These are phyloP conservation scores for Yamadazyma membranifaciens DNA, from an alignment of 1,139 yeast genomes.

Conservation along the genomic window DNA sequence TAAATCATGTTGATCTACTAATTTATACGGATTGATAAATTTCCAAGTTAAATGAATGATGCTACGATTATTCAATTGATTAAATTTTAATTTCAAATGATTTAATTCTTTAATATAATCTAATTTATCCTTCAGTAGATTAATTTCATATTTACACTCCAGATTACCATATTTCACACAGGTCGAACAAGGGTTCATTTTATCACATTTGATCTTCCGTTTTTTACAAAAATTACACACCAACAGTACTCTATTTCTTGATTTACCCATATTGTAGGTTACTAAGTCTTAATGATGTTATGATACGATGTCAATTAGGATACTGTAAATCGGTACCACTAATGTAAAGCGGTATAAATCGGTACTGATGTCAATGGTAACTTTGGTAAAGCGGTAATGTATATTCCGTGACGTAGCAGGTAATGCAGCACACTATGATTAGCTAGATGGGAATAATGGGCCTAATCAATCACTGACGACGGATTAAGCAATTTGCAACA, in stretches of 20 bases:
- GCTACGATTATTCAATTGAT: background rate
- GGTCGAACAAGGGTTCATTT: slow-evolving; percentile 13
- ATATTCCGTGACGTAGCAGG: too few relatives aligned
- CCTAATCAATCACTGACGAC: too few relatives aligned
- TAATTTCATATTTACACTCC: slow-evolving; percentile 9
- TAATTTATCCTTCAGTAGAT: slow-evolving; percentile 6
- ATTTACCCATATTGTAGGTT: background rate
- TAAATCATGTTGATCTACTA: background rate
- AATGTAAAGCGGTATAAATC: too few relatives aligned
- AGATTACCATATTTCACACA: slow-evolving; percentile 14
- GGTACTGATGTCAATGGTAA: too few relatives aligned
- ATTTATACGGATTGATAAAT: slow-evolving; percentile 2
- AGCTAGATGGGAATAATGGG: too few relatives aligned
- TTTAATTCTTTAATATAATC: slow-evolving; percentile 8
- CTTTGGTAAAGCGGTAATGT: too few relatives aligned
- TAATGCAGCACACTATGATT: too few relatives aligned
- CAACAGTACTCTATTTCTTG: slow-evolving; percentile 11
- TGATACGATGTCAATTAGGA: too few relatives aligned
- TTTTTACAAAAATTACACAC: slow-evolving; percentile 15
- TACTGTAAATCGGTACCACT: too few relatives aligned
- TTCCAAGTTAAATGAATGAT: background rate
- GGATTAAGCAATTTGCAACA: too few relatives aligned
- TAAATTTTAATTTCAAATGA: slow-evolving; percentile 2
- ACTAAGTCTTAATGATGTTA: too few relatives aligned
- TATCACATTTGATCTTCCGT: slow-evolving; percentile 16